phyloP scores from a whole-genome alignment of 2,329 filamentous ascomycete species.

The Pseudogymnoascus sp. region DNA sequence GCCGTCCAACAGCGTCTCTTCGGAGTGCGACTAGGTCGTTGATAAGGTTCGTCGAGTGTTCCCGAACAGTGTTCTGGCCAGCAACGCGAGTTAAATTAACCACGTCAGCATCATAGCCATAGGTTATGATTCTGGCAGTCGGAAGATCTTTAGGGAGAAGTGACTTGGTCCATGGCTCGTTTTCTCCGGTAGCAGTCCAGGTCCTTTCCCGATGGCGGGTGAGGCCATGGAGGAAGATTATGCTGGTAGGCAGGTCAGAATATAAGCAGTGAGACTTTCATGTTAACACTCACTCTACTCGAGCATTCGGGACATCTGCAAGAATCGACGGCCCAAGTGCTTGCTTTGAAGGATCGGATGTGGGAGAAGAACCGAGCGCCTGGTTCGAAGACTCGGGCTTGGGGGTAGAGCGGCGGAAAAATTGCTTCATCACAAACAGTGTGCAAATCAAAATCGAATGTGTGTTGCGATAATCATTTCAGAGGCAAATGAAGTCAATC shows the following conservation, averaged over 20 bases:
- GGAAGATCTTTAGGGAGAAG: slow-evolving; percentile 27
- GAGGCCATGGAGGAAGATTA: slow-evolving; percentile 36
- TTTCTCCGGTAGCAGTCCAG: slow-evolving; percentile 29
- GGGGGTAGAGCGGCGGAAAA: neutral
- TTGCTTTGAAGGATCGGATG: neutral
- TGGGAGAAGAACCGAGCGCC: neutral
- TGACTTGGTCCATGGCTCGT: slow-evolving; percentile 28
- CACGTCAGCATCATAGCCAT: slow-evolving; percentile 32
- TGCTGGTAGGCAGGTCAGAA: slow-evolving; percentile 13
- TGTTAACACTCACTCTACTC: neutral
- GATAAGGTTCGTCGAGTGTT: neutral
- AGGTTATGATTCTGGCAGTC: slow-evolving; percentile 31
- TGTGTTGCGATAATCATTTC: neutral
- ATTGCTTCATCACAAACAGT: neutral
- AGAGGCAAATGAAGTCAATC: neutral
- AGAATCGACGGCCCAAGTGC: neutral
- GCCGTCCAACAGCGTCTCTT: slow-evolving; percentile 3
- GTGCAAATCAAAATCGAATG: neutral
- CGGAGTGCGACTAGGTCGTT: neutral
- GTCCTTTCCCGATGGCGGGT: slow-evolving; percentile 32
- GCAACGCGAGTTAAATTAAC: slow-evolving; percentile 12
- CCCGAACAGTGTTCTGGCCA: neutral
- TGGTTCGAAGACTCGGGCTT: neutral
- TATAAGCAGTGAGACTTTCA: neutral
- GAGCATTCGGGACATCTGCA: neutral